phyloP scores from a whole-genome alignment of 2,329 filamentous ascomycete genomes.

The Tolypocladium tundrense region DNA sequence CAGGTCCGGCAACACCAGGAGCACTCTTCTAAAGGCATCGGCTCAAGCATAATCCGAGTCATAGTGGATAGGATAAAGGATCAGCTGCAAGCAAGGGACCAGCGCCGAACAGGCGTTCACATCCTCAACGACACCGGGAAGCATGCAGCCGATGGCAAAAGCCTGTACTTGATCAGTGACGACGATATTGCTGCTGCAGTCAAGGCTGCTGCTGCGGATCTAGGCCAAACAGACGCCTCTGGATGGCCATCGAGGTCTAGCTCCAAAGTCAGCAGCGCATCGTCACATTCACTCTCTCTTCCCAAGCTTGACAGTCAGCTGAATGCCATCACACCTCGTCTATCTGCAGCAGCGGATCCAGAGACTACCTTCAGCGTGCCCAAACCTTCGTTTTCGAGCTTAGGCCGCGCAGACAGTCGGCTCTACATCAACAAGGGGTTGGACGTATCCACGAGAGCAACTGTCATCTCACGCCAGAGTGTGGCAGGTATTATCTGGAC shows the following conservation, averaged over 20 bases:
- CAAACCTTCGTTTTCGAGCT: conserved; percentile 17
- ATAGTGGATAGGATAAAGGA: neutral
- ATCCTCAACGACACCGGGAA: neutral
- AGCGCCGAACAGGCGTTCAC: neutral
- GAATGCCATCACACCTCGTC: conserved; percentile 14
- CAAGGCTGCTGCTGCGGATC: conserved; percentile 1
- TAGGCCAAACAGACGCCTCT: neutral
- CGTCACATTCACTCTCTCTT: conserved; percentile 1
- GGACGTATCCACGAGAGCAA: conserved; percentile 13
- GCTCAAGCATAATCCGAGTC: neutral
- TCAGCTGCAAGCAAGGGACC: conserved; percentile 1
- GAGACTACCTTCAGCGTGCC: conserved; percentile 24
- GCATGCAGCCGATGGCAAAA: neutral
- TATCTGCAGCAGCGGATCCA: conserved; percentile 15
- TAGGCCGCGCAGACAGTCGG: conserved; percentile 11
- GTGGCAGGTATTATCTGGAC: conserved; percentile 20
- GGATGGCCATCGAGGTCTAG: neutral
- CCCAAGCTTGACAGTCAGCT: conserved; percentile 10
- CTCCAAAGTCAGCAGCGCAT: neutral
- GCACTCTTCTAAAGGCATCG: neutral
- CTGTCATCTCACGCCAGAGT: conserved; percentile 17
- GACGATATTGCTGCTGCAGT: conserved; percentile 4
- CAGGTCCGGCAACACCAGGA: neutral
- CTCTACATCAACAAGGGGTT: conserved; percentile 9
- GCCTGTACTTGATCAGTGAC: conserved; percentile 8